Evolutionary conservation across 768 basidiomycete species (phyloP), one percentile per base, ranked within the genome.

Genomic region (Tulasnella sp.): DNA sequence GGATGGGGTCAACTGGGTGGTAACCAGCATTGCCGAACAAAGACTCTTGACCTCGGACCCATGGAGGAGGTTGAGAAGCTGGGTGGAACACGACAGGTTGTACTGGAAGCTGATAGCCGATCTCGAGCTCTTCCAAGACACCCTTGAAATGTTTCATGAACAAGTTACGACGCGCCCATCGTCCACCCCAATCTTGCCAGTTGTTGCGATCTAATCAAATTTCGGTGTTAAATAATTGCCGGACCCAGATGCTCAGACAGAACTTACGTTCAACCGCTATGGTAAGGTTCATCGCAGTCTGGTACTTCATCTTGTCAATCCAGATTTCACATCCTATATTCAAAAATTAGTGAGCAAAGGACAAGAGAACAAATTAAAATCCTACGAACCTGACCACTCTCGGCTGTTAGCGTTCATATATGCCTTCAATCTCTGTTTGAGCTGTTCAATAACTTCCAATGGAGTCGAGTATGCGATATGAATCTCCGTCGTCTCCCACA

Each of bases 101-200:
- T 43, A 82, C 64, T 28, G 84, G 84, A 68, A 81, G 69, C 2
- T 69, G 72, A 61, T 87, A 88, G 27, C 67, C 68, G 50, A 88
- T 65, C 58, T 83, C 81, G 43, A 88, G 74, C 28, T 84, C 83
- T 62, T 86, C 83, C 46, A 86, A 66, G 12, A 78, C 61, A 4
- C 67, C 73, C 65, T 83, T 85, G 41, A 88, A 69, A 58, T 80
- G 64, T 33, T 79, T 75, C 84, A 87, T 86, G 63, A 87, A 83
- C 20, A 65, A 69, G 9, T 76, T 86, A 56, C 84, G 78, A 40
- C 83, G 78, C 6, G 67, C 69, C 83, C 81, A 85, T 27, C 49
- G 70, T 16, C 76, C 85, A 42, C 81, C 83, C 84, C 84, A 88
- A 60, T 87, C 83, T 61, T 87, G 85, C 85, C 84, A 88, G 60